These are phyloP conservation scores for Posidonia australis DNA, from an alignment of 106 monocot species.

Conservation along the genomic window DNA sequence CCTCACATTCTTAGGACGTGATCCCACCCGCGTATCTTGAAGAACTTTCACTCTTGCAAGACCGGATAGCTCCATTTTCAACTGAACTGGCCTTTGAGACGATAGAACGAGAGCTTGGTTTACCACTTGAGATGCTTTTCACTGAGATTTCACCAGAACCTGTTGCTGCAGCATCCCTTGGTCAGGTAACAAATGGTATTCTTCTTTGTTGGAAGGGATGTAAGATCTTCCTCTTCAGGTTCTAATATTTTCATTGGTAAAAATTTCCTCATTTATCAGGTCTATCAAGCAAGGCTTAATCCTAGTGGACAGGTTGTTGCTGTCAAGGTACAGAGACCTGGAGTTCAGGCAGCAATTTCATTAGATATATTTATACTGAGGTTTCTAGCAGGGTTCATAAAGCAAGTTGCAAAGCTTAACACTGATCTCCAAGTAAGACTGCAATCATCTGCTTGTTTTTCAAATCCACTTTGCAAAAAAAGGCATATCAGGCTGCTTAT, in stretches of 20 bases:
- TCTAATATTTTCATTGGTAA: background rate
- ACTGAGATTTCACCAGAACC: constrained; percentile 93
- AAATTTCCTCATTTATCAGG: constrained; percentile 25
- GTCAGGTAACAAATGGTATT: constrained; percentile 42
- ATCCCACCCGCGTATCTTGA: constrained; percentile 91
- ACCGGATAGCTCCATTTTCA: constrained; percentile 90
- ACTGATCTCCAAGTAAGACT: constrained; percentile 78
- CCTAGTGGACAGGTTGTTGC: constrained; percentile 73
- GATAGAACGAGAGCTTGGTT: constrained; percentile 85
- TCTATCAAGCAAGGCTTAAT: constrained; percentile 83
- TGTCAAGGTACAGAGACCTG: constrained; percentile 97
- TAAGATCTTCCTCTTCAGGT: background rate
- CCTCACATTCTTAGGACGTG: constrained; percentile 51
- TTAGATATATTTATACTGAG: constrained; percentile 94
- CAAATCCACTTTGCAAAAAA: background rate
- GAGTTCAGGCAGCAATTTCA: constrained; percentile 93
- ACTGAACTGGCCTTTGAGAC: constrained; percentile 74
- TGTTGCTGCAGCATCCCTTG: constrained; percentile 93
- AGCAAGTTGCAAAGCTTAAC: constrained; percentile 68
- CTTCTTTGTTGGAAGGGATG: too few species aligned
- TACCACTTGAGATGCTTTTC: constrained; percentile 67
- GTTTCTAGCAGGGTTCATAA: constrained; percentile 63
- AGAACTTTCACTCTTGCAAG: constrained; percentile 90
- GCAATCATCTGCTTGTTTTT: constrained; percentile 1
- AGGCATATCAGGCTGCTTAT: background rate